A percentile compares a stretch with the other conserved stretches of the same genome.
Conservation (phyloP, 1,139 yeast species). For the Arxiozyma bovina region DNA sequence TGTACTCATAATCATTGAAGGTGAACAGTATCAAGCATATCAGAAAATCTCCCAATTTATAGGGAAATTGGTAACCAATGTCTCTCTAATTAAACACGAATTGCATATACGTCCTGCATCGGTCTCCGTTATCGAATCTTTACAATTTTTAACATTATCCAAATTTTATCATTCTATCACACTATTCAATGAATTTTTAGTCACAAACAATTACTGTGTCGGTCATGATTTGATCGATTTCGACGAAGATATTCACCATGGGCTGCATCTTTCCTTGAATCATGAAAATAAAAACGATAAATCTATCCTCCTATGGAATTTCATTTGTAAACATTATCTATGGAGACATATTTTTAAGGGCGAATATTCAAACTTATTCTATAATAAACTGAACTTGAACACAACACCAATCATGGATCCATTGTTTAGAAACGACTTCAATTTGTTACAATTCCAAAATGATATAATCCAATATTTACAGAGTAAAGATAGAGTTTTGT, state of each 20-base stretch:
- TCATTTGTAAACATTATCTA: conserved; percentile 23
- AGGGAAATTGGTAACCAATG: conserved; percentile 13
- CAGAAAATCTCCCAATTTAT: conserved; percentile 12
- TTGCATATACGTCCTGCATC: conserved; percentile 14
- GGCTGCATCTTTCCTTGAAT: conserved; percentile 20
- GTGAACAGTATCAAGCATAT: conserved; percentile 15
- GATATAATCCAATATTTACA: conserved; percentile 23
- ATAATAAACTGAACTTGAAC: conserved; percentile 13
- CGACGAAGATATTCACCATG: conserved; percentile 26
- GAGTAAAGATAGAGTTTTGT: conserved; percentile 19
- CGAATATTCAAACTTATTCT: conserved; percentile 19
- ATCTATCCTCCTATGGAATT: conserved; percentile 22
- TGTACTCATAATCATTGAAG: conserved; percentile 19
- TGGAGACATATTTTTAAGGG: conserved; percentile 27
- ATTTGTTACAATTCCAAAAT: conserved; percentile 17
- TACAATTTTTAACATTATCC: conserved; percentile 18
- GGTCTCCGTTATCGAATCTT: conserved; percentile 13
- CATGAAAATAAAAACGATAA: conserved; percentile 21
- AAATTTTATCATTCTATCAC: conserved; percentile 19
- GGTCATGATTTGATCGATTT: conserved; percentile 12
- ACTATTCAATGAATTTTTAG: conserved; percentile 4
- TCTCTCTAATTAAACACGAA: conserved; percentile 16
- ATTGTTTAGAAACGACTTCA: conserved; percentile 16
- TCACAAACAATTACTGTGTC: conserved; percentile 6
- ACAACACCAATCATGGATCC: conserved; percentile 24